phyloP scores from a whole-genome alignment of 2,329 filamentous ascomycete species.

The Colletotrichum neosansevieriae region DNA sequence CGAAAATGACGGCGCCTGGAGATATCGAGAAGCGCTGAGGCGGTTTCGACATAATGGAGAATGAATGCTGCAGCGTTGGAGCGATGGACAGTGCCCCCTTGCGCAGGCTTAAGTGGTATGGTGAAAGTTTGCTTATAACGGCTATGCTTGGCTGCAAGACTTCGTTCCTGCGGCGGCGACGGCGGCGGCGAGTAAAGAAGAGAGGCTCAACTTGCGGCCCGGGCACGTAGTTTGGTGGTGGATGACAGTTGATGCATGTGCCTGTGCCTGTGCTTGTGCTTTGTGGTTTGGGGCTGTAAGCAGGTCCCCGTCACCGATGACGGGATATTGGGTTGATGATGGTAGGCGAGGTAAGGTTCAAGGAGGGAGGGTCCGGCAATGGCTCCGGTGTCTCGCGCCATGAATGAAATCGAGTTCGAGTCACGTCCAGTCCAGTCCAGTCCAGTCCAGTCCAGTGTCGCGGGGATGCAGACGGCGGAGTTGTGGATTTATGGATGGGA shows the following conservation, averaged over 20 bases:
- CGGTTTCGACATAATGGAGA: constrained; percentile 29
- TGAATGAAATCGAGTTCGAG: constrained; percentile 1
- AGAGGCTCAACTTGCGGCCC: constrained; percentile 35
- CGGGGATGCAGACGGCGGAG: neutral
- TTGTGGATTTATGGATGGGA: neutral
- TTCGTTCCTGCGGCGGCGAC: constrained; percentile 35
- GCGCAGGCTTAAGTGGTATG: neutral
- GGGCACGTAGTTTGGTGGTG: constrained; percentile 37
- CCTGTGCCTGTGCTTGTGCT: neutral
- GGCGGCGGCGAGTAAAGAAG: constrained; percentile 11
- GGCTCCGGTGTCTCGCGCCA: constrained; percentile 24
- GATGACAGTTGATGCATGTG: constrained; percentile 15
- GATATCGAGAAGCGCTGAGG: constrained; percentile 24
- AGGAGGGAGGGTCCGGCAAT: constrained; percentile 19
- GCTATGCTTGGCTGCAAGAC: constrained; percentile 25
- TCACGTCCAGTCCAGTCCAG: neutral
- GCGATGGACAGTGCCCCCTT: constrained; percentile 6
- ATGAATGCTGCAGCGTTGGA: constrained; percentile 23
- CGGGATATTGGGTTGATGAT: constrained; percentile 19
- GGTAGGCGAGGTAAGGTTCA: constrained; percentile 23
- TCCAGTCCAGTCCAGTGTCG: constrained; percentile 11
- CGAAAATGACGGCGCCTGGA: constrained; percentile 14
- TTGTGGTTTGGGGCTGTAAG: neutral
- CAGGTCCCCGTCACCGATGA: constrained; percentile 8
- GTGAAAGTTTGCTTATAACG: constrained; percentile 1